These are phyloP conservation scores for Aspergillus pseudoviridinutans DNA, from an alignment of 2,329 filamentous ascomycete species.

Conservation along the genomic window DNA sequence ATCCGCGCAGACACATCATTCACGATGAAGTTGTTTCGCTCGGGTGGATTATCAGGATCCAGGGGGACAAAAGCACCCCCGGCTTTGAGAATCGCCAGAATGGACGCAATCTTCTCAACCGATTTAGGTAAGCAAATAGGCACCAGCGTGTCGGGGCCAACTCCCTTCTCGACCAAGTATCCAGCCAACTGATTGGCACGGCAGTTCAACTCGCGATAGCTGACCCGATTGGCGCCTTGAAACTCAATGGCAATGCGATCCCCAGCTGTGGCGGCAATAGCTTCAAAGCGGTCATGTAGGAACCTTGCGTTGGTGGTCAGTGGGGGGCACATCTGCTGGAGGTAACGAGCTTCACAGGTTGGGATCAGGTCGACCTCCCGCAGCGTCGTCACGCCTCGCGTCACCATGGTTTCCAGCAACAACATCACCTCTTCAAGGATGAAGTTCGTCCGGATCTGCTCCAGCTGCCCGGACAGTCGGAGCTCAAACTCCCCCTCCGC, in stretches of 20 bases:
- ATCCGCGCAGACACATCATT: slow-evolving; percentile 4
- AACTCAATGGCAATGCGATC: slow-evolving; percentile 2
- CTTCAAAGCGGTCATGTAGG: background rate
- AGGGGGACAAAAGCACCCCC: slow-evolving; percentile 10
- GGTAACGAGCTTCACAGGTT: background rate
- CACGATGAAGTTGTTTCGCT: slow-evolving; percentile 10
- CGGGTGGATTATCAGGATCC: slow-evolving; percentile 9
- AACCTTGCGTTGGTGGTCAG: background rate
- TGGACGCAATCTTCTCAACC: slow-evolving; percentile 4
- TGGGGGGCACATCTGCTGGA: background rate
- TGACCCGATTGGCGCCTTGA: background rate
- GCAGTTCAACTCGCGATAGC: slow-evolving; percentile 1
- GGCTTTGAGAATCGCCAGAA: slow-evolving; percentile 11
- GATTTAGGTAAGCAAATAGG: slow-evolving; percentile 10
- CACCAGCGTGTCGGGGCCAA: slow-evolving; percentile 2
- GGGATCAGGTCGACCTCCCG: background rate
- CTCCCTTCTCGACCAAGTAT: slow-evolving; percentile 3
- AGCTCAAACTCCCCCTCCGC: background rate
- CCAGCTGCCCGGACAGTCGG: slow-evolving; percentile 1
- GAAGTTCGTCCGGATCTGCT: background rate
- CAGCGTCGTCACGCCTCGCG: background rate
- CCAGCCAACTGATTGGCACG: slow-evolving; percentile 3
- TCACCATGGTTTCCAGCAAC: background rate
- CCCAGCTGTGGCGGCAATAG: background rate
- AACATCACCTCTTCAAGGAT: background rate